Percentiles rank a stretch among this genome's conserved stretches.
phyloP scores from a whole-genome alignment of 2,329 filamentous ascomycete species.

The Curvularia sp. region DNA sequence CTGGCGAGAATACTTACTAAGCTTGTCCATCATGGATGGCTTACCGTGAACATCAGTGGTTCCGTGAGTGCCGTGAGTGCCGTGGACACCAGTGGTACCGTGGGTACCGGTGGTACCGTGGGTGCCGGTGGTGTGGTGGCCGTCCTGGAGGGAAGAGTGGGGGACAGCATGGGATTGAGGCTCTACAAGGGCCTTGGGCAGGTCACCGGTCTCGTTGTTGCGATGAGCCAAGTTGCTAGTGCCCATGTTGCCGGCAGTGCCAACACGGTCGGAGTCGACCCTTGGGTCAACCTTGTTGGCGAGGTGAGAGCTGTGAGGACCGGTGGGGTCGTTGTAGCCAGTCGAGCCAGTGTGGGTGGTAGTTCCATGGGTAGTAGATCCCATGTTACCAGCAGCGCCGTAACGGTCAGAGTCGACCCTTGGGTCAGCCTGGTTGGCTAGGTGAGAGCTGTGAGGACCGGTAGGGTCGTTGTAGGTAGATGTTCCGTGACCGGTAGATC shows the following conservation, averaged over 20 bases:
- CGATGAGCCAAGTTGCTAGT: conserved; percentile 15
- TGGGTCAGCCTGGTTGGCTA: conserved; percentile 40
- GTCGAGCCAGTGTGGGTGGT: too few species aligned
- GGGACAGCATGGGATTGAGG: conserved; percentile 14
- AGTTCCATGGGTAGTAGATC: conserved; percentile 4
- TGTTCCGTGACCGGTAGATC: conserved; percentile 5
- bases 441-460: conserved; percentile 37
- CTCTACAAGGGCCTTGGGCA: conserved; percentile 21
- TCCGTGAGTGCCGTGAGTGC: not conserved
- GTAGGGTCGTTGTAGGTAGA: too few species aligned
- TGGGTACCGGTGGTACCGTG: conserved; percentile 5
- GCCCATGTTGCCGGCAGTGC: conserved; percentile 25
- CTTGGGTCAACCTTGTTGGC: conserved; percentile 47
- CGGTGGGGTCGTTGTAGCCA: conserved; percentile 8
- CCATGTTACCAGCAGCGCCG: conserved; percentile 1
- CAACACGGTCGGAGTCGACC: conserved; percentile 48
- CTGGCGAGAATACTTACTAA: conserved; percentile 42
- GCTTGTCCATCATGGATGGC: conserved; percentile 58
- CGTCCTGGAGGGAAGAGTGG: conserved; percentile 10
- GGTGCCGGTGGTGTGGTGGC: not conserved
- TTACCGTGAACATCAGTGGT: conserved; percentile 39
- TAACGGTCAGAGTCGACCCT: conserved; percentile 19
- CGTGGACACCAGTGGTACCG: conserved; percentile 9
- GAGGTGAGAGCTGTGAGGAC: conserved; percentile 9
- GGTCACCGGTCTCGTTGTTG: conserved; percentile 9